Base-by-base conservation (phyloP, 768 basidiomycete species). In the Lentinus brumalis region DNA sequence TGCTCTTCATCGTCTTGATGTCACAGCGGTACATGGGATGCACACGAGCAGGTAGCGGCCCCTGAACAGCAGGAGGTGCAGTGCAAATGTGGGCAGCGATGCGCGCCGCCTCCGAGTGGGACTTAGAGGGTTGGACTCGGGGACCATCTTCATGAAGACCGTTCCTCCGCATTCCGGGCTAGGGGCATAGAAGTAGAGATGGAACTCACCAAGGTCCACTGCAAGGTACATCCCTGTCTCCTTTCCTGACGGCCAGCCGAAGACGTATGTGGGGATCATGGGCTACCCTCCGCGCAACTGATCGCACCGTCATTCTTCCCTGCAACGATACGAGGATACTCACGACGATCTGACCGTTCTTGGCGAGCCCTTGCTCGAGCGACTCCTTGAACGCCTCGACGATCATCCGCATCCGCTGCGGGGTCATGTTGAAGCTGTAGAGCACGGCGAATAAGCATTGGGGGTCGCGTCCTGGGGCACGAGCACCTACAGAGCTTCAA, bases 251-350 rank as follows among this genome's bases (percentile, higher is more conserved):
- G 97, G 97, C 90, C 94, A 98, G 30, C 90, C 91, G 67, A 98
- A 98, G 51, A 98, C 97, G 73, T 80, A 99, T 0, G 97, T 96
- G 4, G 97, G 97, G 54, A 98, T 93, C 97, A 95, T 94, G 16
- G 92, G 92, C 92, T 94, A 60, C 30, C 62, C 38, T 30, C 16
- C 15, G 41, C 7, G 21, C 32, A 21, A 30, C 14, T 30, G 29
- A 44, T 53, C 38, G 50, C 30, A 39, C 53, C 29, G 38, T 32
- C 21, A 53, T 29, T 16, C 5, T 18, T 10, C 53, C 42, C 38
- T 50, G 52, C n/a, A 41, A 8, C 9, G 18, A 8, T 45, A 16
- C 12, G 21, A 51, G 30, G 52, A 57, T 56, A 86, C 94, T 67
- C 74, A 96, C 96, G 75, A 98, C 95, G 40, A 90, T 80, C 77